These are phyloP conservation scores for Cyberlindnera japonica DNA, from an alignment of 805 yeast genomes.

Conservation along the genomic window DNA sequence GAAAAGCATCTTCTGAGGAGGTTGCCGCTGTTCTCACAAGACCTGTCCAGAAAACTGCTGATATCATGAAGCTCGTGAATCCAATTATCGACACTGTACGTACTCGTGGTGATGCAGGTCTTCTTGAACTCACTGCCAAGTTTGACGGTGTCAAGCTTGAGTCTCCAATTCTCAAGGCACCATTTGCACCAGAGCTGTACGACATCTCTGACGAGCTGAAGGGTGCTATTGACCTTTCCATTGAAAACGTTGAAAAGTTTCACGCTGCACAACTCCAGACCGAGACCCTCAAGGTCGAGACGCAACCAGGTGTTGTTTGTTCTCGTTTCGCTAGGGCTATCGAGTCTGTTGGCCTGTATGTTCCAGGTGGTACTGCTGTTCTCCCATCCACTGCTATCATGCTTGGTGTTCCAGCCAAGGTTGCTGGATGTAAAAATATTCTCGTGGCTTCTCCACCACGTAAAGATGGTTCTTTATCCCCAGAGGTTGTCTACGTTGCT, in stretches of 20 bases:
- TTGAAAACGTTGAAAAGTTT: constrained; percentile 84
- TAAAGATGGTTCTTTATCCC: constrained; percentile 86
- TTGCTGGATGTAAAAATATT: constrained; percentile 93
- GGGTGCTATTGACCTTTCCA: constrained; percentile 83
- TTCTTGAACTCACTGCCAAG: constrained; percentile 84
- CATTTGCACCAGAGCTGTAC: constrained; percentile 79
- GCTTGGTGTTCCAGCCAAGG: constrained; percentile 98
- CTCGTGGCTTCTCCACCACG: constrained; percentile 95
- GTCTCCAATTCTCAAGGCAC: constrained; percentile 79
- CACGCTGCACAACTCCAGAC: constrained; percentile 87
- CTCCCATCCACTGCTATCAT: constrained; percentile 96
- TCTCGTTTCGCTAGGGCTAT: constrained; percentile 94
- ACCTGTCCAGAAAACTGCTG: constrained; percentile 93
- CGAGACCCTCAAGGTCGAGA: constrained; percentile 77
- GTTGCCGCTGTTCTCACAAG: constrained; percentile 69
- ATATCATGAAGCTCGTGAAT: constrained; percentile 86
- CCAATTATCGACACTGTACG: constrained; percentile 85
- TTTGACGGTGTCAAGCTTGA: constrained; percentile 79
- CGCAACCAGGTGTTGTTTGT: constrained; percentile 90
- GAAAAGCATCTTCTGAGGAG: constrained; percentile 38
- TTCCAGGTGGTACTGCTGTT: constrained; percentile 99
- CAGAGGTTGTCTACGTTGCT: constrained; percentile 97
- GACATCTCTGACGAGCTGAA: constrained; percentile 68
- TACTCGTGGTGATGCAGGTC: constrained; percentile 76
- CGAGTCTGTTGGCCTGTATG: constrained; percentile 90